A percentile compares a stretch with the other conserved stretches of the same genome.
Conservation (phyloP, 805 yeast species). For the Candida vaughaniae region DNA sequence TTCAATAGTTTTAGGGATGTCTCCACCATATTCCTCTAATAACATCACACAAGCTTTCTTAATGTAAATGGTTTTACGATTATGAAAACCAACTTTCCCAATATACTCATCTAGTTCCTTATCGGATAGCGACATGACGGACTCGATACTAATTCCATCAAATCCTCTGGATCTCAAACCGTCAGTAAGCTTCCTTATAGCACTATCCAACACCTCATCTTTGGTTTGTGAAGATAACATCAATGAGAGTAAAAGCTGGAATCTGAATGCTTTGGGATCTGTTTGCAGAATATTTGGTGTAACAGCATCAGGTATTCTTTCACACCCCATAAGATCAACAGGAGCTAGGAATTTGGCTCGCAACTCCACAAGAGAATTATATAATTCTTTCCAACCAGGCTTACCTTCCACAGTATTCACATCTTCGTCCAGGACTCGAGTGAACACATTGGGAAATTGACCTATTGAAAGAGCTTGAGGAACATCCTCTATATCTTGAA, state of each 20-base stretch:
- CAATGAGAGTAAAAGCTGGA: constrained; percentile 73
- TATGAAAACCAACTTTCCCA: constrained; percentile 84
- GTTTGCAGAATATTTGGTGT: constrained; percentile 28
- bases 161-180: constrained; percentile 40
- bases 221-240: constrained; percentile 92
- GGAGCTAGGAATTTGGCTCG: constrained; percentile 69
- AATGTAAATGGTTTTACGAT: constrained; percentile 71
- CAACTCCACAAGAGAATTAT: constrained; percentile 64
- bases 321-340: constrained; percentile 88
- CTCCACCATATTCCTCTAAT: constrained; percentile 51
- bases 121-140: constrained; percentile 50
- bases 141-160: constrained; percentile 59
- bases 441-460: constrained; percentile 4
- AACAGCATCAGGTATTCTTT: constrained; percentile 49
- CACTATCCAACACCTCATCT: constrained; percentile 78
- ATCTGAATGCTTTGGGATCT: constrained; percentile 50
- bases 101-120: constrained; percentile 62
- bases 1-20: constrained; percentile 68
- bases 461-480: no score
- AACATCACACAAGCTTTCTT: constrained; percentile 59
- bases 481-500: constrained; percentile 4
- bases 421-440: constrained; percentile 2
- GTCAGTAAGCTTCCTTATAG: constrained; percentile 60
- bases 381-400: constrained; percentile 53
- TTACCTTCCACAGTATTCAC: constrained; percentile 22